Evolutionary conservation across 495 filamentous ascomycete species (phyloP).

Genomic region (Neurospora sp.): DNA sequence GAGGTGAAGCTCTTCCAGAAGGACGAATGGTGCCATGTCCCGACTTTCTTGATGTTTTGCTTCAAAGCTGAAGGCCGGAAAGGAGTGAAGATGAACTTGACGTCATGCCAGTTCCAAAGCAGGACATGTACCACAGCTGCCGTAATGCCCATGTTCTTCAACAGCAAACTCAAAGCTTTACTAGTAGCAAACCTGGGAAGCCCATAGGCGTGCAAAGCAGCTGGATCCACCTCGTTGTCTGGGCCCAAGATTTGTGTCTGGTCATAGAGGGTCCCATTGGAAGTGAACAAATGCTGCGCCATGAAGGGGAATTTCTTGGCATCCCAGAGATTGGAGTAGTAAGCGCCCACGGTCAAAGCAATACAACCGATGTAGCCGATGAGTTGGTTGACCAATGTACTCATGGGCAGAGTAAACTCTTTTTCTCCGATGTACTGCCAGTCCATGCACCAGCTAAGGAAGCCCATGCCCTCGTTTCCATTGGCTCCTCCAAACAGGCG

Average conservation of each 20-base stretch:
- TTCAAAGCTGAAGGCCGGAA: conserved; percentile 11
- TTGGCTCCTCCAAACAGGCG: conserved; percentile 43
- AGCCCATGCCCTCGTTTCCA: conserved; percentile 38
- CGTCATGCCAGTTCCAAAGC: conserved; percentile 26
- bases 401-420: conserved; percentile 23
- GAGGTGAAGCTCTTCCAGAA: background rate
- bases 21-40: background rate
- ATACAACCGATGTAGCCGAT: conserved; percentile 33
- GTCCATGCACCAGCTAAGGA: conserved; percentile 38
- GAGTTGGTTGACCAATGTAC: conserved; percentile 26
- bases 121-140: conserved; percentile 31
- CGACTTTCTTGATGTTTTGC: conserved; percentile 4
- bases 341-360: conserved; percentile 25
- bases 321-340: conserved; percentile 39
- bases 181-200: conserved; percentile 31
- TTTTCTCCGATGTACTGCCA: conserved; percentile 41
- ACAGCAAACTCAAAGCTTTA: conserved; percentile 27
- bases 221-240: conserved; percentile 24
- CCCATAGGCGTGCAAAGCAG: conserved; percentile 21
- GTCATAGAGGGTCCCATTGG: conserved; percentile 47
- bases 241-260: conserved; percentile 25
- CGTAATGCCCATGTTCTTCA: conserved; percentile 30
- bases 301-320: conserved; percentile 39
- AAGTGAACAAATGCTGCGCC: conserved; percentile 30
- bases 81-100: conserved; percentile 8